Evolutionary conservation across 352 stramenopile genomes (phyloP).

Genomic region (Thalassiosira sp.): DNA sequence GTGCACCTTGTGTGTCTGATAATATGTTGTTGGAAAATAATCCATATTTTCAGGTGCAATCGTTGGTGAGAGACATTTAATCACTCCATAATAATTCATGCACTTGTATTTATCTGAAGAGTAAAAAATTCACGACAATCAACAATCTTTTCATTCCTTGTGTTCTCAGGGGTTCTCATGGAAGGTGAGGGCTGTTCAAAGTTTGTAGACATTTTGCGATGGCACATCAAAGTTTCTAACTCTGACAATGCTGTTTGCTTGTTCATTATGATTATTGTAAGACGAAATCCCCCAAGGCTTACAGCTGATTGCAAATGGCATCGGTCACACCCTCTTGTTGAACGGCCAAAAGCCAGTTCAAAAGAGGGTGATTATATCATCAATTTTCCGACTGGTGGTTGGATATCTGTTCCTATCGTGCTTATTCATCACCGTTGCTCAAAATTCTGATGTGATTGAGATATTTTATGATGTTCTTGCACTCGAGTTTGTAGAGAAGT

Average conservation of each 20-base stretch:
- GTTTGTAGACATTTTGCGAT: neutral
- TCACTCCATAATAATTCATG: no score
- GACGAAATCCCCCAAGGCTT: slow-evolving; percentile 36
- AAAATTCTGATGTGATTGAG: slow-evolving; percentile 24
- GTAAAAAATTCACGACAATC: no score
- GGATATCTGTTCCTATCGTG: slow-evolving; percentile 36
- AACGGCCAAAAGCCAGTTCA: slow-evolving; percentile 20
- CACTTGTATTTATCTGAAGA: no score
- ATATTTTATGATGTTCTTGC: slow-evolving; percentile 46
- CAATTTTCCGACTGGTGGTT: slow-evolving; percentile 21
- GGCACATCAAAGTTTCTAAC: neutral
- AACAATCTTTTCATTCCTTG: neutral
- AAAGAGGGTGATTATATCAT: slow-evolving; percentile 16
- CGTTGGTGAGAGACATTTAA: slow-evolving; percentile 12
- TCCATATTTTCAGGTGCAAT: slow-evolving; percentile 12
- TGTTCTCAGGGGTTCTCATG: slow-evolving; percentile 21
- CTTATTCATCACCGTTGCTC: slow-evolving; percentile 33
- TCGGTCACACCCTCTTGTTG: slow-evolving; percentile 23
- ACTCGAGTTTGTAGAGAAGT: slow-evolving; percentile 43
- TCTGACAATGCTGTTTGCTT: neutral
- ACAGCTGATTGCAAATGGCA: slow-evolving; percentile 24
- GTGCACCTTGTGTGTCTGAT: no score
- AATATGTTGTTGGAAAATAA: neutral
- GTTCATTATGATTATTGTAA: neutral
- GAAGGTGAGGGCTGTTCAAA: slow-evolving; percentile 21